phyloP scores from a whole-genome alignment of 23 red algal genomes.

The Chondrus crispus region DNA sequence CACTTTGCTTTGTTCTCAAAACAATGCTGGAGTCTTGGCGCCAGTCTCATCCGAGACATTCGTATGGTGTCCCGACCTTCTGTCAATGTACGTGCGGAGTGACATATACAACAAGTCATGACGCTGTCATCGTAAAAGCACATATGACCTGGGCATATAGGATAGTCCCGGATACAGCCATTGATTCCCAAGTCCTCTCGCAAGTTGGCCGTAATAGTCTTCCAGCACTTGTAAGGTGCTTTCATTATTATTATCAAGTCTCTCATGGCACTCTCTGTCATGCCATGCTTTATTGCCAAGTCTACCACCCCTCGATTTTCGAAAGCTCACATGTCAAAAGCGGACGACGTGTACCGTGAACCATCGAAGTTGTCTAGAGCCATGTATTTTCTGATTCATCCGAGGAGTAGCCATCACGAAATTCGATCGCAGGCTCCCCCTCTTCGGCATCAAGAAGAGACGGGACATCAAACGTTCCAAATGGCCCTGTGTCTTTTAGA shows the following conservation, averaged over 20 bases:
- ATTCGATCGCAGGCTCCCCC: too few species aligned
- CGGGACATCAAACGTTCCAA: too few species aligned
- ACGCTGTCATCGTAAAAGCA: not conserved
- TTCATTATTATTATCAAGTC: not conserved
- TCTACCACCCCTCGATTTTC: not conserved
- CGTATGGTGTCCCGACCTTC: not conserved
- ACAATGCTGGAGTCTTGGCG: too few species aligned
- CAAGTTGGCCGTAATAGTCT: not conserved
- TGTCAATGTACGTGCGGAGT: not conserved
- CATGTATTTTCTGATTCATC: too few species aligned
- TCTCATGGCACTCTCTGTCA: not conserved
- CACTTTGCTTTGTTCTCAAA: too few species aligned
- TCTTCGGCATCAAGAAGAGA: too few species aligned
- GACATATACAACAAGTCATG: not conserved
- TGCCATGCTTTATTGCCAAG: not conserved
- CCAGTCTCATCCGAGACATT: too few species aligned
- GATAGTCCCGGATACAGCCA: not conserved
- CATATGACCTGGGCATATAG: constrained; percentile 4
- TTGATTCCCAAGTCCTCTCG: not conserved
- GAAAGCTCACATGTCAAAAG: not conserved
- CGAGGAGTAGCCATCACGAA: too few species aligned
- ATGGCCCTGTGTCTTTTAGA: too few species aligned
- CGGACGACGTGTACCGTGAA: too few species aligned
- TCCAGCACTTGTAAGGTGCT: not conserved
- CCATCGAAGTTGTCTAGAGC: too few species aligned